A percentile compares a stretch with the other conserved stretches of the same genome.
Conservation (phyloP, 306 rosid species). For the Cicer bijugum region DNA sequence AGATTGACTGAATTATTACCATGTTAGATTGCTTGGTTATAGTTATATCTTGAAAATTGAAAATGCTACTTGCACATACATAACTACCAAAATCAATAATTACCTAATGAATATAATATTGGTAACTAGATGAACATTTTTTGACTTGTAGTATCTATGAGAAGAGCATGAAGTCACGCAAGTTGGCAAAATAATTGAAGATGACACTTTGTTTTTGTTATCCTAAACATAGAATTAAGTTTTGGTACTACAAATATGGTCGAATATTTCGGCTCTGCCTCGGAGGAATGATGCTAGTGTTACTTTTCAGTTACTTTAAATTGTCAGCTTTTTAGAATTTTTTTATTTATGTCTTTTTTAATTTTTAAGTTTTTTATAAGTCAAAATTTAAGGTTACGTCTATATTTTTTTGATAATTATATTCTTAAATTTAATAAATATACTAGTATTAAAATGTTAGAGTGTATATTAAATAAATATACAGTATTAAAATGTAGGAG, state of each 20-base stretch:
- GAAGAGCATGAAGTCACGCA: background rate
- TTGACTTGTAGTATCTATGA: background rate
- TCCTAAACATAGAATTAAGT: background rate
- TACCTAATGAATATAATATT: background rate
- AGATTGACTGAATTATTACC: background rate
- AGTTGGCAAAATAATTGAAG: constrained; percentile 21
- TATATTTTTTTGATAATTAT: too few species aligned
- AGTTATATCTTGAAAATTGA: background rate
- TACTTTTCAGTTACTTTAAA: too few species aligned
- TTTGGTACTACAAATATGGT: background rate
- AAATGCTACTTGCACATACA: background rate
- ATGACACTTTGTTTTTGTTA: background rate
- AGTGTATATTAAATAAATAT: too few species aligned
- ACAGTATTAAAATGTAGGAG: too few species aligned
- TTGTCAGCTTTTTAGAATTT: too few species aligned
- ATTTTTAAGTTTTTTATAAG: too few species aligned
- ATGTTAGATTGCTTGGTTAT: background rate
- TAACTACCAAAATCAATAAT: background rate
- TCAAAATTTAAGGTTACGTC: too few species aligned
- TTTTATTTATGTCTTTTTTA: too few species aligned
- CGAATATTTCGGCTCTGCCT: too few species aligned
- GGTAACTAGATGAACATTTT: background rate
- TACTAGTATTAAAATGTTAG: too few species aligned
- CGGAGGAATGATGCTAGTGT: too few species aligned
- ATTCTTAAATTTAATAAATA: too few species aligned